Conservation (phyloP, 257 asterid genomes). For the Nicotiana undulata region DNA sequence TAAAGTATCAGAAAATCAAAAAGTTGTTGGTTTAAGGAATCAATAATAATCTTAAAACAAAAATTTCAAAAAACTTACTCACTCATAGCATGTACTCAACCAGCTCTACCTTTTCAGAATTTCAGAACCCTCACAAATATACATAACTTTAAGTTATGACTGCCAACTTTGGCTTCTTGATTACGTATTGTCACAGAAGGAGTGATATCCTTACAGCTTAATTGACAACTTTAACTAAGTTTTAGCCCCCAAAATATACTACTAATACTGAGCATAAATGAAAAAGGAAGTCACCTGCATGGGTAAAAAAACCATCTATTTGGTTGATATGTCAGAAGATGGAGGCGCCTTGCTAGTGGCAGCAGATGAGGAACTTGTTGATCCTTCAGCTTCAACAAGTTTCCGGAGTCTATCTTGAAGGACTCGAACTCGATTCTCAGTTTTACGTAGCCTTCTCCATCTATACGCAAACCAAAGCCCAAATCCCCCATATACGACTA, state of each 20-base stretch:
- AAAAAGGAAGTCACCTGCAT: not conserved
- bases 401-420: conserved; percentile 63
- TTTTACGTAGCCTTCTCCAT: conserved; percentile 65
- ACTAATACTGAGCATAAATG: not conserved
- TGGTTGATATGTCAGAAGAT: conserved; percentile 22
- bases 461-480: conserved; percentile 70
- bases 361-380: conserved; percentile 20
- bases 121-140: no score
- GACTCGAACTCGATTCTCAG: conserved; percentile 65
- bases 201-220: not conserved
- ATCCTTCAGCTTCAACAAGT: conserved; percentile 40
- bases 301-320: conserved; percentile 12
- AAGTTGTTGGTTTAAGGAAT: not conserved
- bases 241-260: no score
- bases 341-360: conserved; percentile 19
- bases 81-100: not conserved
- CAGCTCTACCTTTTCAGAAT: no score
- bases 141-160: no score
- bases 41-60: not conserved
- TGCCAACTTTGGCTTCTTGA: not conserved
- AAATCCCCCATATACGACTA: conserved; percentile 62
- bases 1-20: not conserved
- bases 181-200: not conserved
- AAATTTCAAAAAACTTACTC: not conserved
- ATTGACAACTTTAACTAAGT: not conserved